phyloP scores from a whole-genome alignment of 2,329 filamentous ascomycete species.

The Aspergillus hiratsukae region DNA sequence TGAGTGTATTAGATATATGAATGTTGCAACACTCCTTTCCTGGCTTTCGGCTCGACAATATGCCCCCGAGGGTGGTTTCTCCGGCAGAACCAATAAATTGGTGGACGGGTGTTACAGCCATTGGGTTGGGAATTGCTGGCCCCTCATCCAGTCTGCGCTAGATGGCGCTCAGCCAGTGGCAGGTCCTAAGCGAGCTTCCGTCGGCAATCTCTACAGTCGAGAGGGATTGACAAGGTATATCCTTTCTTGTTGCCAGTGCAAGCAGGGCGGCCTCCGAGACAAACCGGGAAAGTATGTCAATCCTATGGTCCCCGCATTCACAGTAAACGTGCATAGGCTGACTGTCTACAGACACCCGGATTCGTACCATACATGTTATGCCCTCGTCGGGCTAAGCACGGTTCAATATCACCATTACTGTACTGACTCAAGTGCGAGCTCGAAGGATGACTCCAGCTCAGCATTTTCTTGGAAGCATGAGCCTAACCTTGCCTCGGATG shows the following conservation, averaged over 20 bases:
- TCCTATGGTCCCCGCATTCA: conserved; percentile 1
- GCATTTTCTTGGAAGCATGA: conserved; percentile 39
- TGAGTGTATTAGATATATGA: conserved; percentile 57
- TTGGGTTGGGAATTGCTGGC: conserved; percentile 95
- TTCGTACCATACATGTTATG: conserved; percentile 91
- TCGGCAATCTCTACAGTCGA: conserved; percentile 62
- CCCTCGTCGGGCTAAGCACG: conserved; percentile 77
- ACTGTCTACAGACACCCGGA: conserved; percentile 61
- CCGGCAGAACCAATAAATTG: conserved; percentile 92
- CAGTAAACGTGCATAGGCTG: conserved; percentile 10
- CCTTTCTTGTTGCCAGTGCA: conserved; percentile 75
- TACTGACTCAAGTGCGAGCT: conserved; percentile 31
- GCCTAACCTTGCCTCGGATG: conserved; percentile 42
- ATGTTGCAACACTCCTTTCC: conserved; percentile 70
- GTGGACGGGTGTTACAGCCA: conserved; percentile 98
- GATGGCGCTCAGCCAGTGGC: conserved; percentile 45
- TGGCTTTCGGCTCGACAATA: conserved; percentile 91
- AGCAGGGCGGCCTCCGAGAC: conserved; percentile 79
- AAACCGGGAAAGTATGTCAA: conserved; percentile 79
- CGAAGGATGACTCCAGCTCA: conserved; percentile 27
- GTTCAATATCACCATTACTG: conserved; percentile 64
- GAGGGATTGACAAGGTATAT: conserved; percentile 87
- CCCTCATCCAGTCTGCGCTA: conserved; percentile 76
- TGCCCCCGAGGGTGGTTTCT: conserved; percentile 85
- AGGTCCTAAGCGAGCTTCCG: conserved; percentile 17